A percentile compares a stretch with the other conserved stretches of the same genome.
Evolutionary conservation across 2,329 filamentous ascomycete genomes (phyloP).

Genomic region (Xylaria sp.): DNA sequence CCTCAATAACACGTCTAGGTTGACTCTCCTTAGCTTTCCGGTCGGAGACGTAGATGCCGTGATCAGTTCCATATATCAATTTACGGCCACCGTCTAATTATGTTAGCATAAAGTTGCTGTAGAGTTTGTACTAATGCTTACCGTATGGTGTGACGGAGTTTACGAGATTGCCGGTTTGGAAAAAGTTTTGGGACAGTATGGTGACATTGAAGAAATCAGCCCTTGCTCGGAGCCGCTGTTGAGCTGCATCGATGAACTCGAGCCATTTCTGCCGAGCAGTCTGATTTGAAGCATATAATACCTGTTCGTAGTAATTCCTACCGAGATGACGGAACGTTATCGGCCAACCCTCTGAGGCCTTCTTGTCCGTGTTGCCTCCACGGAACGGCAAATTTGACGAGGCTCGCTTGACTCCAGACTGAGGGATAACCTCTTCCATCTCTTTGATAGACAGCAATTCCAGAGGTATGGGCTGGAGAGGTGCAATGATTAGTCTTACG

Average conservation of each 20-base stretch:
- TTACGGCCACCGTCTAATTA: constrained; percentile 88
- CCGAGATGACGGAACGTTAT: constrained; percentile 97
- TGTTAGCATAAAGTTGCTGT: constrained; percentile 34
- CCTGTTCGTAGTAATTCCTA: constrained; percentile 93
- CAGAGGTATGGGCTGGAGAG: constrained; percentile 81
- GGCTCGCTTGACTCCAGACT: constrained; percentile 82
- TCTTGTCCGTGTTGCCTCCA: constrained; percentile 62
- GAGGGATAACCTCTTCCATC: constrained; percentile 95
- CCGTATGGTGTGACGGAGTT: constrained; percentile 94
- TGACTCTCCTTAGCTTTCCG: constrained; percentile 85
- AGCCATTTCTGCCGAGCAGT: constrained; percentile 96
- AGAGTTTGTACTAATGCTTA: constrained; percentile 58
- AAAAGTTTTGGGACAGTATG: constrained; percentile 69
- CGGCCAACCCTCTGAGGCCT: constrained; percentile 81
- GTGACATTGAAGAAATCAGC: constrained; percentile 90
- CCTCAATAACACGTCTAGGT: constrained; percentile 87
- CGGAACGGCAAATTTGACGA: constrained; percentile 79
- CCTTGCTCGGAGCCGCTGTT: constrained; percentile 85
- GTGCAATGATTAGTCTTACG: constrained; percentile 29
- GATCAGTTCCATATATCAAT: constrained; percentile 92
- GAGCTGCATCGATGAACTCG: constrained; percentile 91
- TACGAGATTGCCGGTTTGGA: constrained; percentile 78
- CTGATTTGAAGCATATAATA: constrained; percentile 86
- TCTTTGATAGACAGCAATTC: constrained; percentile 93
- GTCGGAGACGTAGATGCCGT: constrained; percentile 91